phyloP scores from a whole-genome alignment of 2,329 filamentous ascomycete species.

The Dothideomycetes sp. region DNA sequence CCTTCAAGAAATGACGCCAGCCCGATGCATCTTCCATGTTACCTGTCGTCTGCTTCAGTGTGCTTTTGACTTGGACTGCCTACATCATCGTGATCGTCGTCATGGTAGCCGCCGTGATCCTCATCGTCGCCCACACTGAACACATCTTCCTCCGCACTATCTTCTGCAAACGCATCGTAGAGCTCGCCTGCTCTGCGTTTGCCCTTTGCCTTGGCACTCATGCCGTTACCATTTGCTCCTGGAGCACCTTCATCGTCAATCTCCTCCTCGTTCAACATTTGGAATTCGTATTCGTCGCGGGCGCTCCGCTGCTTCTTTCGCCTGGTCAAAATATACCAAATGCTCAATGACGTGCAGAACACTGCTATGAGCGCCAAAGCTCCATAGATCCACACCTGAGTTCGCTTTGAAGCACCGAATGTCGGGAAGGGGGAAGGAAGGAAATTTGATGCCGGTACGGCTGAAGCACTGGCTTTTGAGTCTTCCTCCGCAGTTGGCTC shows the following conservation, averaged over 20 bases:
- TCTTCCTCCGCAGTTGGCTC: conserved; percentile 18
- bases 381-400: conserved; percentile 90
- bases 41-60: background rate
- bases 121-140: conserved; percentile 30
- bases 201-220: conserved; percentile 32
- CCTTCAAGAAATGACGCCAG: background rate
- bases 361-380: conserved; percentile 72
- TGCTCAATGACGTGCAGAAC: conserved; percentile 73
- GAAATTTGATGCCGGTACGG: conserved; percentile 43
- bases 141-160: conserved; percentile 57
- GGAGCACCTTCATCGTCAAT: conserved; percentile 37
- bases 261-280: conserved; percentile 79
- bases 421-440: conserved; percentile 83
- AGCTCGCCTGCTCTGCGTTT: conserved; percentile 70
- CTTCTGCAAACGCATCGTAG: conserved; percentile 95
- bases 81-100: conserved; percentile 13
- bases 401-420: conserved; percentile 78
- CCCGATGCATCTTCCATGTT: conserved; percentile 13
- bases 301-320: conserved; percentile 54
- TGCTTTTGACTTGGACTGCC: conserved; percentile 4
- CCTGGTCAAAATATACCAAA: conserved; percentile 72
- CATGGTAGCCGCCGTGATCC: conserved; percentile 27
- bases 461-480: conserved; percentile 19
- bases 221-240: conserved; percentile 27
- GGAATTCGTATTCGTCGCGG: conserved; percentile 85